phyloP scores from a whole-genome alignment of 495 filamentous ascomycete genomes.

The Coniosporium apollinis region DNA sequence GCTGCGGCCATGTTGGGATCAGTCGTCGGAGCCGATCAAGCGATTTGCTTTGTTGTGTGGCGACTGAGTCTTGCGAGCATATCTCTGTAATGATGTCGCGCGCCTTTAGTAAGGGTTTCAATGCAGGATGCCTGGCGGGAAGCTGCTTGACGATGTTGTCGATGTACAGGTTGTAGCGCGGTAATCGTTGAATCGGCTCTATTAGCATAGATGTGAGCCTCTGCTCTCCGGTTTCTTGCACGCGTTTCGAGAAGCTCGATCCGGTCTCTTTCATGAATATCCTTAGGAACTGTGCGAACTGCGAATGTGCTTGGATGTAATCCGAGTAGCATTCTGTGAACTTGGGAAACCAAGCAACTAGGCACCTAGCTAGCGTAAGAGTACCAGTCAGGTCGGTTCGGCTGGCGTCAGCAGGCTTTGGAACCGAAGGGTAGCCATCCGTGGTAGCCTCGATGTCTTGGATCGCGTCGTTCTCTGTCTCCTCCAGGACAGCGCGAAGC shows the following conservation, averaged over 20 bases:
- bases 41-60: slow-evolving; percentile 48
- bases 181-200: slow-evolving; percentile 88
- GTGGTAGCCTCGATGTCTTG: slow-evolving; percentile 21
- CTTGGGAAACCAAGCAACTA: slow-evolving; percentile 78
- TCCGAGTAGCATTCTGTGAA: slow-evolving; percentile 79
- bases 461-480: slow-evolving; percentile 63
- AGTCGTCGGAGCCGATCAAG: slow-evolving; percentile 56
- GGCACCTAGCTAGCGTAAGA: slow-evolving; percentile 52
- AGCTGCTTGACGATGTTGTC: slow-evolving; percentile 81
- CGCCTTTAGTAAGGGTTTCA: slow-evolving; percentile 64
- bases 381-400: slow-evolving; percentile 51
- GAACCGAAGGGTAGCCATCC: slow-evolving; percentile 13
- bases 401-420: slow-evolving; percentile 4
- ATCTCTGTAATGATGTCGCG: slow-evolving; percentile 87
- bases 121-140: slow-evolving; percentile 65
- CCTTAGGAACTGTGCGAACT: slow-evolving; percentile 66
- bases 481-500: slow-evolving; percentile 58
- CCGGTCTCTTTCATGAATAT: slow-evolving; percentile 51
- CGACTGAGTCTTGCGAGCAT: slow-evolving; percentile 64
- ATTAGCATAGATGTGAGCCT: slow-evolving; percentile 80
- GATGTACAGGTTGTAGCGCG: slow-evolving; percentile 87
- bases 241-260: slow-evolving; percentile 60
- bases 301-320: slow-evolving; percentile 72
- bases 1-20: slow-evolving; percentile 63
- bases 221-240: slow-evolving; percentile 81